Percentiles rank a stretch among this genome's conserved stretches.
phyloP scores from a whole-genome alignment of 148 eudicot genomes.

The Dysphania ambrosioides region DNA sequence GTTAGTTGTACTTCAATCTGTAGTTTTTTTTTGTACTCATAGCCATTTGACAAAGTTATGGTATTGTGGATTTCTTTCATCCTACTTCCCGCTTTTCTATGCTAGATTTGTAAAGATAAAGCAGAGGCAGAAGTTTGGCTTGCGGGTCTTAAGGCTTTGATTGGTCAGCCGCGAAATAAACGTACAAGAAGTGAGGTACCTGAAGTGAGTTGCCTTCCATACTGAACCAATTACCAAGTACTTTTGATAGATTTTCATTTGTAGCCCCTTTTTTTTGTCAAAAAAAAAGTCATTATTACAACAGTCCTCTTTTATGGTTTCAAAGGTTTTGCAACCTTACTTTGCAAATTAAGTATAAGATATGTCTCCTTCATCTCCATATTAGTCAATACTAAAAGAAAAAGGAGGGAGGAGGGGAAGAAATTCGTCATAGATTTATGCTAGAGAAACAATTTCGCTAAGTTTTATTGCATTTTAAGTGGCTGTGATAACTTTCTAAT shows the following conservation, averaged over 20 bases:
- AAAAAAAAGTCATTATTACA: too few relatives aligned
- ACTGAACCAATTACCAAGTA: neutral
- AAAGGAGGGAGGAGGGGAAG: too few relatives aligned
- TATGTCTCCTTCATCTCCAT: too few relatives aligned
- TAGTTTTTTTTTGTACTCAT: neutral
- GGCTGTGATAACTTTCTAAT: too few relatives aligned
- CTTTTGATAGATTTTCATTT: neutral
- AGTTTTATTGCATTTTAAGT: neutral
- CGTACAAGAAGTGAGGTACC: slow-evolving; percentile 59
- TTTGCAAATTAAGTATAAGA: too few relatives aligned
- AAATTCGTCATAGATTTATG: too few relatives aligned
- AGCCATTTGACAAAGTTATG: neutral
- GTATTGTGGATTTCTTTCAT: neutral
- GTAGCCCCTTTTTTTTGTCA: too few relatives aligned
- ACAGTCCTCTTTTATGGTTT: too few relatives aligned
- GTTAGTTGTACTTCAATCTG: slow-evolving; percentile 33
- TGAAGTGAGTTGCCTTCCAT: slow-evolving; percentile 48
- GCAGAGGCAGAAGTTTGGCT: slow-evolving; percentile 82
- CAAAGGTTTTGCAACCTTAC: too few relatives aligned
- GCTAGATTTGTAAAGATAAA: slow-evolving; percentile 87
- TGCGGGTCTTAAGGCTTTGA: slow-evolving; percentile 63
- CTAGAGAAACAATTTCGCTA: too few relatives aligned
- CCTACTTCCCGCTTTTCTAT: neutral
- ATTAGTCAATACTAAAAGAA: too few relatives aligned
- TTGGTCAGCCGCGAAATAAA: slow-evolving; percentile 43